Conservation (phyloP, 768 basidiomycete species). For the Suillus sp. region DNA sequence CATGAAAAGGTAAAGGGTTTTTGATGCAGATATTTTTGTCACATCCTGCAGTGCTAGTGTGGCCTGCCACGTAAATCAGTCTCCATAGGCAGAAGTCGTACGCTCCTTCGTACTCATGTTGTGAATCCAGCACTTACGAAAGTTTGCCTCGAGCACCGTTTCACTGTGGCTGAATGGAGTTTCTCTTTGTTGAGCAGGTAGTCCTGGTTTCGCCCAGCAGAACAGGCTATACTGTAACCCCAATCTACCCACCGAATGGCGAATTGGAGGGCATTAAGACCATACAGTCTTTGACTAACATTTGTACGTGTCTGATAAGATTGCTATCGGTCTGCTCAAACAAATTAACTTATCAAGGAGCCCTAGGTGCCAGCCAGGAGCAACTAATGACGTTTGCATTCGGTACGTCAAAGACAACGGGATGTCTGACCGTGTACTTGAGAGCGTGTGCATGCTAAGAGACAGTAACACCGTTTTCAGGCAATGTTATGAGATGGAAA, state of each 20-base stretch:
- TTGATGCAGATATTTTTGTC: neutral
- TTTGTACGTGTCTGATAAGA: constrained; percentile 44
- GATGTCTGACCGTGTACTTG: constrained; percentile 69
- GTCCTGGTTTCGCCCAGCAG: constrained; percentile 41
- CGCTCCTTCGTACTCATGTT: neutral
- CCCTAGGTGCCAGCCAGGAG: constrained; percentile 15
- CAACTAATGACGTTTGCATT: constrained; percentile 41
- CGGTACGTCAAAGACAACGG: constrained; percentile 67
- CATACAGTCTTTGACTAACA: constrained; percentile 53
- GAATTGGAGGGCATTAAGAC: constrained; percentile 69
- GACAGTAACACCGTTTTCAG: neutral
- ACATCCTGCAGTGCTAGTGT: neutral
- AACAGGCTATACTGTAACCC: constrained; percentile 61
- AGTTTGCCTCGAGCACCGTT: neutral
- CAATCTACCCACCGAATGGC: constrained; percentile 72
- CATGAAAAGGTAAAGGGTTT: neutral
- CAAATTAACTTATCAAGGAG: constrained; percentile 51
- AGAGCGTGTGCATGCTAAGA: constrained; percentile 62
- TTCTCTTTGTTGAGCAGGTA: neutral
- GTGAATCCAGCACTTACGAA: neutral
- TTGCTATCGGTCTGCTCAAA: constrained; percentile 68
- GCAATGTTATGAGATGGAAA: neutral
- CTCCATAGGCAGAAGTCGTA: neutral
- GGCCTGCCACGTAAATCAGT: neutral
- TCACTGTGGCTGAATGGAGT: neutral